phyloP scores from a whole-genome alignment of 1,284 basidiomycete genomes.

The Cystobasidium sp. region DNA sequence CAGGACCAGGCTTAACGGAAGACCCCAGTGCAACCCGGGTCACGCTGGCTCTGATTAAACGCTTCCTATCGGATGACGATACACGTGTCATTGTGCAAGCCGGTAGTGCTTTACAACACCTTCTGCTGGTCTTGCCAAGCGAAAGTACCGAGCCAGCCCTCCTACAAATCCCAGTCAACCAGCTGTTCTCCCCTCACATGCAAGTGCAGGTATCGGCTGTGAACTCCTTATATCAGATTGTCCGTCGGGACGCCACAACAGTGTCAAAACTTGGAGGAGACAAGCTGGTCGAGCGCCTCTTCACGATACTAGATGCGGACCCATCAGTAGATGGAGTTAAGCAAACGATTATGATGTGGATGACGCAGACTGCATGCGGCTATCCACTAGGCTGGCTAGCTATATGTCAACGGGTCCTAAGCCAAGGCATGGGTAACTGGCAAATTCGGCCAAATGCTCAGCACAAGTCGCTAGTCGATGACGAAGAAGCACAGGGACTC shows the following conservation, averaged over 20 bases:
- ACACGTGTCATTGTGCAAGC: slow-evolving; percentile 87
- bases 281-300: slow-evolving; percentile 88
- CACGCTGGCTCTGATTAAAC: slow-evolving; percentile 80
- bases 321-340: slow-evolving; percentile 91
- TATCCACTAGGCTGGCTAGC: slow-evolving; percentile 98
- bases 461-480: slow-evolving; percentile 58
- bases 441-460: slow-evolving; percentile 55
- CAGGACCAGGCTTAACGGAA: slow-evolving; percentile 95
- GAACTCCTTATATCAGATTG: slow-evolving; percentile 93
- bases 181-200: slow-evolving; percentile 76
- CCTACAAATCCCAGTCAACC: slow-evolving; percentile 72
- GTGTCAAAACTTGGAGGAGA: slow-evolving; percentile 95
- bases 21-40: slow-evolving; percentile 77
- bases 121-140: slow-evolving; percentile 90
- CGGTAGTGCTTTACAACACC: slow-evolving; percentile 93
- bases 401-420: slow-evolving; percentile 93
- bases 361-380: slow-evolving; percentile 87
- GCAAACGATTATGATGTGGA: slow-evolving; percentile 92
- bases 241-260: slow-evolving; percentile 88
- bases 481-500: slow-evolving; percentile 78
- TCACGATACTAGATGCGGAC: slow-evolving; percentile 91
- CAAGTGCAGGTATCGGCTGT: slow-evolving; percentile 92
- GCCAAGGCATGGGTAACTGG: slow-evolving; percentile 57
- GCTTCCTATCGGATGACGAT: slow-evolving; percentile 83
- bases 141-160: slow-evolving; percentile 78